Conservation (phyloP, 768 basidiomycete genomes). For the Boletus rubescentipes region DNA sequence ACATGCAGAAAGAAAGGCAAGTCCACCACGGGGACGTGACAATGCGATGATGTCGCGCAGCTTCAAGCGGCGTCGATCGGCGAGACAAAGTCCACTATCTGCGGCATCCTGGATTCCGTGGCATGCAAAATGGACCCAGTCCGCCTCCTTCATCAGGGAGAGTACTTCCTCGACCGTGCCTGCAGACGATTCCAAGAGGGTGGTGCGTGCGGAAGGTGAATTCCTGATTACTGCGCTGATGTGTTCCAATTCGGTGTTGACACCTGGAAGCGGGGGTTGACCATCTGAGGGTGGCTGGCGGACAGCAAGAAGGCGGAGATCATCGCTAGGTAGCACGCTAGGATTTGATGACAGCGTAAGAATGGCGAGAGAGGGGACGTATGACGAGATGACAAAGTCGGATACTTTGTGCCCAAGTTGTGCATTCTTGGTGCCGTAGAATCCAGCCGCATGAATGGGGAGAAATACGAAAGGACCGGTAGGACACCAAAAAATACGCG, state of each 20-base stretch:
- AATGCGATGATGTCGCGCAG: neutral
- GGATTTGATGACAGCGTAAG: neutral
- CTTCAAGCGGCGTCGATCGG: neutral
- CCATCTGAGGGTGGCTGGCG: slow-evolving; percentile 17
- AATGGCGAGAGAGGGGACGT: neutral
- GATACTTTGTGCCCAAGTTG: neutral
- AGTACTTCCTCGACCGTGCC: slow-evolving; percentile 14
- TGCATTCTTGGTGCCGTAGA: neutral
- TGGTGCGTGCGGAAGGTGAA: neutral
- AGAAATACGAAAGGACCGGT: neutral
- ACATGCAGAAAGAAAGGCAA: neutral
- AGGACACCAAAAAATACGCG: neutral
- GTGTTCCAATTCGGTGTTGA: slow-evolving; percentile 24
- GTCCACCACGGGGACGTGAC: neutral
- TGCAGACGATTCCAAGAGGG: neutral
- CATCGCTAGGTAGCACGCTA: no score
- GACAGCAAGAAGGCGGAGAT: neutral
- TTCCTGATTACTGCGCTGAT: neutral
- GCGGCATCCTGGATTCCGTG: neutral
- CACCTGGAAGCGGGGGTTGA: slow-evolving; percentile 4
- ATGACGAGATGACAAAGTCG: neutral
- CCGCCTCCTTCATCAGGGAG: neutral
- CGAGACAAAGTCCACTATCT: neutral
- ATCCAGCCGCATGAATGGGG: neutral
- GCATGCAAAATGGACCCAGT: neutral